Evolutionary conservation across 257 asterid species (phyloP).

Genomic region (Petrea volubilis): DNA sequence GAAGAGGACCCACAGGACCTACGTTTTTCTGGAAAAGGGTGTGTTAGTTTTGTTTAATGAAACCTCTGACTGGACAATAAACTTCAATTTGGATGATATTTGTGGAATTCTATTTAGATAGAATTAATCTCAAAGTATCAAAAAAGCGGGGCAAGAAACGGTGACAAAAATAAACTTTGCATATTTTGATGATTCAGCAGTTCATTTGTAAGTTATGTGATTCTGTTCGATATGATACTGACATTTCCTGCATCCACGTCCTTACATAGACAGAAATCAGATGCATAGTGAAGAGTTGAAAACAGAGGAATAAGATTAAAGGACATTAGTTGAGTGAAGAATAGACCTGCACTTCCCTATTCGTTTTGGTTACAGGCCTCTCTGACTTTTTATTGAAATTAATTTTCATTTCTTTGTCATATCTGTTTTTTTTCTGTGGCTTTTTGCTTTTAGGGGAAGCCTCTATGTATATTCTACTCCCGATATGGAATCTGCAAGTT

Average conservation of each 20-base stretch:
- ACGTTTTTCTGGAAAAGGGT: too few species aligned
- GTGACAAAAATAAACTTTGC: not conserved
- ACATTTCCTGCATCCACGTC: not conserved
- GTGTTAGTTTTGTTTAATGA: not conserved
- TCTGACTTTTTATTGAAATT: constrained; percentile 11
- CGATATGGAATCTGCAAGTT: constrained; percentile 96
- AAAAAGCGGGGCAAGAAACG: not conserved
- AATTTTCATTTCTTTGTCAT: constrained; percentile 10
- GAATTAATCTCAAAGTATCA: too few species aligned
- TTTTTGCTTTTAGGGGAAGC: constrained; percentile 76
- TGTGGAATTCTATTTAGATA: too few species aligned
- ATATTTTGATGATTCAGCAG: not conserved
- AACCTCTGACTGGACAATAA: not conserved
- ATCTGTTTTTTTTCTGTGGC: constrained; percentile 27
- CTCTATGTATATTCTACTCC: constrained; percentile 88
- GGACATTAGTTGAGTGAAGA: not conserved
- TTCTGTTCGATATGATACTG: not conserved
- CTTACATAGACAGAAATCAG: not conserved
- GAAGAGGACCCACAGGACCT: not conserved
- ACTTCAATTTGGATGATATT: too few species aligned
- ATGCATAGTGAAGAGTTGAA: not conserved
- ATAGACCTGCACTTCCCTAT: not conserved
- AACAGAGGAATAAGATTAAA: not conserved
- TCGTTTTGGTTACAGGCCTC: not conserved
- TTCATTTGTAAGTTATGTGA: not conserved